Base-by-base conservation (phyloP, 1,284 basidiomycete genomes). In the Quambalaria eucalypti region DNA sequence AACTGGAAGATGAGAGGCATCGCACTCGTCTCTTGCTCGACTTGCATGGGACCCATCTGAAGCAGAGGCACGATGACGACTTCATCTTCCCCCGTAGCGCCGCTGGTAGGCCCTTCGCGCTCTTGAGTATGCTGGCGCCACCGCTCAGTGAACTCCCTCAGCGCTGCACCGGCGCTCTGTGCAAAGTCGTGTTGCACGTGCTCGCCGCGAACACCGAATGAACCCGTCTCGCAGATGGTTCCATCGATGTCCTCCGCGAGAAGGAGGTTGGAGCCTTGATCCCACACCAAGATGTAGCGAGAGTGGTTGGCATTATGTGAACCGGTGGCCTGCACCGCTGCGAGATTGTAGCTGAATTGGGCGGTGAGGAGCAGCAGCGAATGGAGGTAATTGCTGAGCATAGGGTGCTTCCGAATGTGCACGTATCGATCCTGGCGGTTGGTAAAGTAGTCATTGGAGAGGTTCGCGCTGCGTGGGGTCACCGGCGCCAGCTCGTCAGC, bases 381-480 rank as follows among this genome's bases (percentile, higher is more conserved):
- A 60, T 84, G 82, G 61, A 93, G 88, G 73, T 97, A 98, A 54
- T 87, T 81, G 0, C 89, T 83, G 1, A 97, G 77, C 0, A 74
- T 68, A 0, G 81, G 78, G 60, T 90, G 84, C 1, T 78, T 76
- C 1, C 75, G 74, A 69, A 99, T 84, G 56, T 85, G 83, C 19
- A 98, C 77, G 76, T 98, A 98, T 25, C 93, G 85, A 76, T 99
- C 93, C 78, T 93, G 88, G 19, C 93, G 84, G 68, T 97, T 84
- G 0, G 89, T 87, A 66, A 98, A 99, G 77, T 99, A 99, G 28
- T 91, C 89, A 52, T 82, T 81, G 68, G 87, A 92, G 47, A 98
- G 80, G 74, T 99, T 99, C n/a, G 93, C 93, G 1, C 91, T 95
- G 68, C 40, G 63, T 19, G 23, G 29, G 44, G 5, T 2, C 23